Base-by-base conservation (phyloP, 345 rosid species). In the Euphorbia lathyris region DNA sequence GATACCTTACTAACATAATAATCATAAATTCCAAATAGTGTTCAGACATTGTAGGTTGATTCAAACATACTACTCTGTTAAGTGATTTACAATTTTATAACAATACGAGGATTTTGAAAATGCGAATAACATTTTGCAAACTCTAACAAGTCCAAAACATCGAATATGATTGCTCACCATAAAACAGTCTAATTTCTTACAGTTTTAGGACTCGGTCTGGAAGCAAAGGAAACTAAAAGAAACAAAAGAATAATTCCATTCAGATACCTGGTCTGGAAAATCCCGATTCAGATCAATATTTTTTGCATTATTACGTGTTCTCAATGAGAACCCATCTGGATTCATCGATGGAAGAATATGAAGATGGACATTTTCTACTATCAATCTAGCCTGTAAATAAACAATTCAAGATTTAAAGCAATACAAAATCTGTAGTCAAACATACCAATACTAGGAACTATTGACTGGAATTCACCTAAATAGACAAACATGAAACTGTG, bases 181-280 rank as follows among this genome's bases (percentile, higher is more conserved):
- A 65, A 7, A 48, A 16, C 3, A 55, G 8, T 36, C n/a, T 29
- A 23, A 63, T 63, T 6, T 0, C 20, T 63, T 38, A 32, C 14
- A 27, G 2, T n/a, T 64, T 26, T n/a, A 19, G 38, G 56, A 32
- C 45, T 56, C 4, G 10, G 55, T 51, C 32, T 1, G 26, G 14
- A 52, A 45, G 26, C 57, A 23, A 10, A 45, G 32, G 16, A 32
- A 64, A 70, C 45, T 11, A 23, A 27, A 73, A 59, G 62, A 11
- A 67, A 34, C 38, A 55, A 59, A 66, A 25, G 56, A 66, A 72
- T 57, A 53, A 69, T 30, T 47, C 65, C 34, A 51, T 62, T 57
- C 32, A 77, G 38, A 71, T 81, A 92, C 99, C 97, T 95, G 99
- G 72, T 95, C 99, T 50, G 99, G 97, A 79, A 92, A 95, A 85